Evolutionary conservation across 768 basidiomycete species (phyloP).

Genomic region (Rossbeevera mucosa): DNA sequence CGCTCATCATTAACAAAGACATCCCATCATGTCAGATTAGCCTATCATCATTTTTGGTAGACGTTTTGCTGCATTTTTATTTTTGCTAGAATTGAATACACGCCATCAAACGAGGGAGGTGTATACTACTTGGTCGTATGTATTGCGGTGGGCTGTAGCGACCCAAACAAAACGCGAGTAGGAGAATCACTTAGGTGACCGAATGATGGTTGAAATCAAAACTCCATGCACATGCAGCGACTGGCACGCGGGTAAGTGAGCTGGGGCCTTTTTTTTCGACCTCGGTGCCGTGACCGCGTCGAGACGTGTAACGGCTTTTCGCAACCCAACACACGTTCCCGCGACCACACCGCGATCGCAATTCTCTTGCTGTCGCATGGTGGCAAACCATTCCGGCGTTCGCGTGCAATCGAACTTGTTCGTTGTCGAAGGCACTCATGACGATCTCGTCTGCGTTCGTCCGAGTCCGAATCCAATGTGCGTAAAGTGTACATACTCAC

Average conservation of each 20-base stretch:
- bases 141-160: background rate
- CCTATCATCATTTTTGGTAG: slow-evolving; percentile 16
- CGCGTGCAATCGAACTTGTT: slow-evolving; percentile 4
- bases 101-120: slow-evolving; percentile 12
- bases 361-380: slow-evolving; percentile 6
- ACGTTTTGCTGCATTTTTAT: slow-evolving; percentile 8
- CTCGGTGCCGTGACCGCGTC: slow-evolving; percentile 3
- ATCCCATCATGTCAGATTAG: slow-evolving; percentile 18
- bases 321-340: slow-evolving; percentile 13
- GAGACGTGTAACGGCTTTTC: slow-evolving; percentile 11
- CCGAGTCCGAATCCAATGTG: background rate
- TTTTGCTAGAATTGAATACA: slow-evolving; percentile 1
- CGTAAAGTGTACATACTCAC: slow-evolving; percentile 5
- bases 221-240: slow-evolving; percentile 3
- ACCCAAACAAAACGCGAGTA: background rate
- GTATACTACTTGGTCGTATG: background rate
- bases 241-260: slow-evolving; percentile 5
- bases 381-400: slow-evolving; percentile 12
- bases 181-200: background rate
- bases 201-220: background rate
- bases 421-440: background rate
- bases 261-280: background rate
- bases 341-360: slow-evolving; percentile 28
- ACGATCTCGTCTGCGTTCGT: slow-evolving; percentile 11
- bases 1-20: slow-evolving; percentile 9